Base-by-base conservation (phyloP, 345 rosid genomes). In the Salix suchowensis region DNA sequence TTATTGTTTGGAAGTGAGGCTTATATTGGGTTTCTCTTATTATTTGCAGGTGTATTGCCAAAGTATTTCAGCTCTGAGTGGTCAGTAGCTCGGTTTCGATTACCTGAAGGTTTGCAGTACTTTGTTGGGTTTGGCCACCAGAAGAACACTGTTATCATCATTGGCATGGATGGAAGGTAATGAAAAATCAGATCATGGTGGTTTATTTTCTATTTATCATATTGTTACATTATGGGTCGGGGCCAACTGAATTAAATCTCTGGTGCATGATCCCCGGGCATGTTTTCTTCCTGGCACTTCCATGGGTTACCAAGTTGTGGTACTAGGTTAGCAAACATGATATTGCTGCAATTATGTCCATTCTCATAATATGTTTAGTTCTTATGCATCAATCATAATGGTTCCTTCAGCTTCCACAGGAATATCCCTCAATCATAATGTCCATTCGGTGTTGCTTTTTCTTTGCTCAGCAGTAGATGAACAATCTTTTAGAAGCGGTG, bases 151-250 rank as follows among this genome's bases (percentile, higher is more conserved):
- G 86, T 93, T 37, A 85, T 96, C 61, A 92, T 96, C 80, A 85
- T 93, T 70, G 97, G 99, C 82, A 84, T 92, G 87, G 95, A 94
- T 80, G 99, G 99, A 82, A 94, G 99, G 99, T 93, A 86, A 78
- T 39, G 40, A 66, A 66, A 52, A 12, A 23, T 7, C 44, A 65
- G 28, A 30, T 24, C 62, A 12, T 61, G 7, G 37, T 69, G 21
- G 7, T 67, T 74, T 34, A 40, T 21, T 52, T 75, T 54, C 11
- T 15, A 36, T 39, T 34, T 66, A 8, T 74, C 19, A 1, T 37
- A 5, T 36, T 23, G 39, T 24, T 13, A 13, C 0, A 2, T 52
- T 37, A 21, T 55, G 14, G 4, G 26, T n/a, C 3, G 5, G 10
- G 62, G 62, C 26, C 23, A 8, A n/a, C n/a, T n/a, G 26, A 55